These are phyloP conservation scores for Aspergillus neoniger DNA, from an alignment of 2,329 filamentous ascomycete genomes.

Conservation along the genomic window DNA sequence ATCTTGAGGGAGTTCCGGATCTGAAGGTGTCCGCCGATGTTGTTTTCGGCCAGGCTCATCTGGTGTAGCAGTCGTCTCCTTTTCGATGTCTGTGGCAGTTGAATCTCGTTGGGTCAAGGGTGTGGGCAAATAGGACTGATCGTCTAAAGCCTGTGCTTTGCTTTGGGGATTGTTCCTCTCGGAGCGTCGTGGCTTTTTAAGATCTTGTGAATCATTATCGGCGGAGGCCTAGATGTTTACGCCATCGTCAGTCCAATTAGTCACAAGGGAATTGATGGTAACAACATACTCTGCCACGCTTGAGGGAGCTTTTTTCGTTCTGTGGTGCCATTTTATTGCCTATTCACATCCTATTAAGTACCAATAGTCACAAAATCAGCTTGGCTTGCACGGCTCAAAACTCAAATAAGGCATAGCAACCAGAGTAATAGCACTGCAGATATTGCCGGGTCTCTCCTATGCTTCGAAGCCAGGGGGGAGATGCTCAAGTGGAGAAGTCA, in stretches of 20 bases:
- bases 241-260: conserved; percentile 22
- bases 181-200: conserved; percentile 83
- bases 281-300: conserved; percentile 68
- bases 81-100: conserved; percentile 61
- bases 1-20: conserved; percentile 38
- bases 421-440: neutral
- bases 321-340: conserved; percentile 46
- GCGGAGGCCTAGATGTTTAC: conserved; percentile 60
- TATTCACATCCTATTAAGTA: conserved; percentile 10
- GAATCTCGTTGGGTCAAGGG: conserved; percentile 73
- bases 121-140: conserved; percentile 73
- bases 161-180: conserved; percentile 67
- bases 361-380: neutral
- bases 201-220: conserved; percentile 61
- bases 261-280: conserved; percentile 19
- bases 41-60: conserved; percentile 57
- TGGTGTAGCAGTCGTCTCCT: conserved; percentile 72
- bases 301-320: conserved; percentile 78
- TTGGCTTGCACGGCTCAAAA: neutral
- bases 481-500: neutral
- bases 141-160: conserved; percentile 56
- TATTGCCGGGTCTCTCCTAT: neutral
- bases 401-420: neutral
- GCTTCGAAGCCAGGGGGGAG: neutral
- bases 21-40: conserved; percentile 46